phyloP scores from a whole-genome alignment of 306 rosid genomes.

The Quercus ilex region DNA sequence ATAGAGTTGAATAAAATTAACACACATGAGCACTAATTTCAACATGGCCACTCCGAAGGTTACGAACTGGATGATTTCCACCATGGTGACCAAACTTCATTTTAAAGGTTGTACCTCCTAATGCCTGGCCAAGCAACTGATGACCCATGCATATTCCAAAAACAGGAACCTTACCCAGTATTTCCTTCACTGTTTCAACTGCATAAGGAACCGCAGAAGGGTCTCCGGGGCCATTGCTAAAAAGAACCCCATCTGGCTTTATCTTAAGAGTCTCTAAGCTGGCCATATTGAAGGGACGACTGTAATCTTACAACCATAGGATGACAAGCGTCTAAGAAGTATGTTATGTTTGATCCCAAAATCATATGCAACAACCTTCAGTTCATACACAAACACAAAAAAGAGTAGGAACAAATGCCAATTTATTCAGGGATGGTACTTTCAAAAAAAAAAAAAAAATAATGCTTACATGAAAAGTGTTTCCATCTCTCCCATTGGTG shows the following conservation, averaged over 20 bases:
- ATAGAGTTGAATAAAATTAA: neutral
- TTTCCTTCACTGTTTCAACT: constrained; percentile 76
- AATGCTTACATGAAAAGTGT: constrained; percentile 60
- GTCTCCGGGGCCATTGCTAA: constrained; percentile 99
- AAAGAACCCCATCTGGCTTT: constrained; percentile 83
- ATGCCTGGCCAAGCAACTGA: constrained; percentile 90
- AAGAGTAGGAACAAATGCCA: constrained; percentile 7
- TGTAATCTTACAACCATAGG: constrained; percentile 83
- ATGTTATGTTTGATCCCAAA: constrained; percentile 93
- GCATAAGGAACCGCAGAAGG: constrained; percentile 98
- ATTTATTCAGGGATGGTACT: neutral
- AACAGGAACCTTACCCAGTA: constrained; percentile 83
- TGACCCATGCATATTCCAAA: constrained; percentile 99
- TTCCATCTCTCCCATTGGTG: constrained; percentile 29
- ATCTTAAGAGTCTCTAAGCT: constrained; percentile 70
- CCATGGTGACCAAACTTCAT: constrained; percentile 99
- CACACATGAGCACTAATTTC: constrained; percentile 94
- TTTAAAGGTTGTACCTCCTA: constrained; percentile 88
- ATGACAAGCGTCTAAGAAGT: constrained; percentile 78
- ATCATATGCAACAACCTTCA: constrained; percentile 89
- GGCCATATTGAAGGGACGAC: constrained; percentile 94
- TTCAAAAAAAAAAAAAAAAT: neutral
- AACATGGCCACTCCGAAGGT: constrained; percentile 61
- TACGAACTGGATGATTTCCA: constrained; percentile 95
- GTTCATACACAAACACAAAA: constrained; percentile 15